Evolutionary conservation across 1,139 yeast species (phyloP).

Genomic region (Taiozyma sp.): DNA sequence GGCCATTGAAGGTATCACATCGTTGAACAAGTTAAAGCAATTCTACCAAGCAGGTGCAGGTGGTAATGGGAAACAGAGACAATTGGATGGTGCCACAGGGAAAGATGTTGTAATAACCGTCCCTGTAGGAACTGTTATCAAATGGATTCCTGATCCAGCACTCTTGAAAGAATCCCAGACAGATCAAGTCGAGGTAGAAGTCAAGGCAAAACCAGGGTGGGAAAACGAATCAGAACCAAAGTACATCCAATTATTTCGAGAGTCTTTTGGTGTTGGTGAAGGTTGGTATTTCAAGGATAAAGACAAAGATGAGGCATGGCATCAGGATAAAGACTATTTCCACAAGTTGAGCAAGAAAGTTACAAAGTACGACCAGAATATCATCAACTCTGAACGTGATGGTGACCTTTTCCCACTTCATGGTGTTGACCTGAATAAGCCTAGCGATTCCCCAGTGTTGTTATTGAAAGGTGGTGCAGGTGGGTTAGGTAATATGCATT

Average conservation of each 20-base stretch:
- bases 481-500: constrained; percentile 96
- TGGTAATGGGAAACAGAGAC: constrained; percentile 63
- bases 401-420: constrained; percentile 71
- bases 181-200: constrained; percentile 20
- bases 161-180: constrained; percentile 28
- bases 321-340: constrained; percentile 61
- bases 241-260: constrained; percentile 56
- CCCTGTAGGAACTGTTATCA: constrained; percentile 84
- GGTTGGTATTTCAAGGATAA: constrained; percentile 86
- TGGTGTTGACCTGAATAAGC: constrained; percentile 70
- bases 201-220: constrained; percentile 23
- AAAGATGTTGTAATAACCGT: constrained; percentile 75
- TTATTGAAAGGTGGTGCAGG: constrained; percentile 84
- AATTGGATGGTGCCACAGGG: constrained; percentile 82
- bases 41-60: constrained; percentile 75
- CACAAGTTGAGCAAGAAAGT: constrained; percentile 58
- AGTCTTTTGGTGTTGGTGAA: constrained; percentile 57
- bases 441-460: constrained; percentile 64
- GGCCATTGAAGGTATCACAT: constrained; percentile 67
- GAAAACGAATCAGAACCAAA: constrained; percentile 28
- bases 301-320: constrained; percentile 60
- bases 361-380: constrained; percentile 54
- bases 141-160: constrained; percentile 81
- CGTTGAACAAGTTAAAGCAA: constrained; percentile 65
- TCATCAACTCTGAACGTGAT: constrained; percentile 54